A percentile compares a stretch with the other conserved stretches of the same genome.
phyloP scores from a whole-genome alignment of 345 rosid species.

The Eucalyptus grandis region DNA sequence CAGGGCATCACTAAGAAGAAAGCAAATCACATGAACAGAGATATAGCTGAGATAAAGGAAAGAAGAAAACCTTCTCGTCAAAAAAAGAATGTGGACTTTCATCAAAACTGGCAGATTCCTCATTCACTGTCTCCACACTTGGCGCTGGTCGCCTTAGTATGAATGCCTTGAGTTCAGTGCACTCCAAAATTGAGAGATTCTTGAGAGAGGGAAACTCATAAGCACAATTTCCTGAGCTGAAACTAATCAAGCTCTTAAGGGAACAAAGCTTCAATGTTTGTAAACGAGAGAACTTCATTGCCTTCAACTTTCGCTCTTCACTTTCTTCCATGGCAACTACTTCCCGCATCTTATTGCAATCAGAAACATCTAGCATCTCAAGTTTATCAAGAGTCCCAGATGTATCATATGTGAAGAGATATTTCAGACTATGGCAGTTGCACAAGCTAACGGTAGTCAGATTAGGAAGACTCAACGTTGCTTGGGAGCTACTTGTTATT shows the following conservation, averaged over 20 bases:
- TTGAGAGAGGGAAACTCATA: background rate
- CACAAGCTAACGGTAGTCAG: background rate
- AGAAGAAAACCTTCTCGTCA: too few species aligned
- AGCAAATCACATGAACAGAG: too few species aligned
- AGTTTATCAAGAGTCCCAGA: background rate
- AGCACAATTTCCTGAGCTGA: background rate
- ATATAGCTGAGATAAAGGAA: too few species aligned
- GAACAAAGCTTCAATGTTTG: background rate
- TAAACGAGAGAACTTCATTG: background rate
- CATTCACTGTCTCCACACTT: too few species aligned
- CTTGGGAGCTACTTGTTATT: background rate
- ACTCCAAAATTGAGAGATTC: background rate
- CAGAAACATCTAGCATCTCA: background rate
- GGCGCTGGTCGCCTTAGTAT: accelerated
- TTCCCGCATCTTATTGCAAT: background rate
- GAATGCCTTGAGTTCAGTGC: background rate
- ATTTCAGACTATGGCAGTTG: background rate
- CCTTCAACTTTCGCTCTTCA: background rate
- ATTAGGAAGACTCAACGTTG: background rate
- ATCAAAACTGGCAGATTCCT: too few species aligned
- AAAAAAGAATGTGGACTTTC: too few species aligned
- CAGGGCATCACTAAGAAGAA: too few species aligned
- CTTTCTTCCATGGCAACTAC: background rate
- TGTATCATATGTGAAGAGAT: background rate
- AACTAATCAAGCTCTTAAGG: background rate